Percentiles rank a stretch among this genome's conserved stretches.
phyloP scores from a whole-genome alignment of 352 stramenopile species.

The Stramenopiles sp. region DNA sequence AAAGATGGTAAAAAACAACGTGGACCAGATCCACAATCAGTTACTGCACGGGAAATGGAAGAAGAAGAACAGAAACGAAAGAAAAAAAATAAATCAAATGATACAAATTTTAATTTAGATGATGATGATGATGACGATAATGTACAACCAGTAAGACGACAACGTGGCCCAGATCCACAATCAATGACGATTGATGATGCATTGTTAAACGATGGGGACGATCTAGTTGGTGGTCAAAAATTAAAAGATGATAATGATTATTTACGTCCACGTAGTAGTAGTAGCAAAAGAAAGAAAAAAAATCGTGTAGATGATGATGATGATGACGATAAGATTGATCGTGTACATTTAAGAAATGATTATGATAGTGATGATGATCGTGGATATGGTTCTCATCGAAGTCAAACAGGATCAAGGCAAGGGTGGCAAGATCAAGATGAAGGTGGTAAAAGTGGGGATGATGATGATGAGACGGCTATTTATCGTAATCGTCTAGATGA shows the following conservation, averaged over 20 bases:
- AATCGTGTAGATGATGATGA: neutral
- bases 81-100: neutral
- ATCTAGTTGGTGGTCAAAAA: neutral
- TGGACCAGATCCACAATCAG: neutral
- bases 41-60: neutral
- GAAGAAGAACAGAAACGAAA: neutral
- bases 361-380: conserved; percentile 5
- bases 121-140: neutral
- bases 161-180: conserved; percentile 1
- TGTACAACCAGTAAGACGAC: neutral
- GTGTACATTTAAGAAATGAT: neutral
- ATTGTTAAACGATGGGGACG: neutral
- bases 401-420: neutral
- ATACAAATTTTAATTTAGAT: neutral
- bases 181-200: neutral
- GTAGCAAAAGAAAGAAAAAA: neutral
- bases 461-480: neutral
- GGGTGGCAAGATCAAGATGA: neutral
- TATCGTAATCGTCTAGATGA: neutral
- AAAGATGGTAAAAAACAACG: neutral
- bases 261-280: neutral
- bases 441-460: conserved; percentile 5
- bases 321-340: neutral
- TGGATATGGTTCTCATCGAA: neutral
- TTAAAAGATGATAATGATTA: neutral